phyloP scores from a whole-genome alignment of 1,139 yeast genomes.

The Tardiomyces blankii region DNA sequence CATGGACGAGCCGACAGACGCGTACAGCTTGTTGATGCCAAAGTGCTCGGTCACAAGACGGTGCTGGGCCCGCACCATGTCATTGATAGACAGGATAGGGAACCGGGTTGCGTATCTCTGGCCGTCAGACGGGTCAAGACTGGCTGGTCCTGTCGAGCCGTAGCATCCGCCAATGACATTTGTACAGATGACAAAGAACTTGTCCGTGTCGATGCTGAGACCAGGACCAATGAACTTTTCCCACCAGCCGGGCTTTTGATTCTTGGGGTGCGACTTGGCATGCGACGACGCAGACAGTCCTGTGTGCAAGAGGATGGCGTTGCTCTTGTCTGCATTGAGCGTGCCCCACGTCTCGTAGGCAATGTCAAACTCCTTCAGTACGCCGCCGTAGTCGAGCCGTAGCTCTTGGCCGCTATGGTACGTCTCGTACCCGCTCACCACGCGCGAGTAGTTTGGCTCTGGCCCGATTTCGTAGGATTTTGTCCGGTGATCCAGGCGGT shows the following conservation, averaged over 20 bases:
- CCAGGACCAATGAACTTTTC: conserved; percentile 86
- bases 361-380: conserved; percentile 57
- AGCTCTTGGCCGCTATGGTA: conserved; percentile 49
- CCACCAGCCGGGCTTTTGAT: conserved; percentile 88
- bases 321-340: conserved; percentile 48
- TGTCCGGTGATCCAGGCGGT: conserved; percentile 50
- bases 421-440: conserved; percentile 55
- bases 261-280: conserved; percentile 73
- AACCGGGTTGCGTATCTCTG: conserved; percentile 74
- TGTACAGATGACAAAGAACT: conserved; percentile 75
- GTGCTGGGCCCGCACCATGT: conserved; percentile 85
- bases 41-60: conserved; percentile 51
- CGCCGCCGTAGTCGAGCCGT: conserved; percentile 73
- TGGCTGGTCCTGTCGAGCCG: conserved; percentile 91
- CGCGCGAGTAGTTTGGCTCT: conserved; percentile 72
- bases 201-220: conserved; percentile 65
- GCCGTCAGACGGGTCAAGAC: conserved; percentile 62
- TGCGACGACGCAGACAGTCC: conserved; percentile 92
- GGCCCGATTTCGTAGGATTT: conserved; percentile 59
- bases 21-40: conserved; percentile 53
- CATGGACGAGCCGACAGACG: conserved; percentile 88
- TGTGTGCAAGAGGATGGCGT: conserved; percentile 74
- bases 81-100: conserved; percentile 77
- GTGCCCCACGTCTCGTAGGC: conserved; percentile 93
- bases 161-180: conserved; percentile 91